These are phyloP conservation scores for Sugiyamaella marilandica DNA, from an alignment of 805 yeast species.

Conservation along the genomic window DNA sequence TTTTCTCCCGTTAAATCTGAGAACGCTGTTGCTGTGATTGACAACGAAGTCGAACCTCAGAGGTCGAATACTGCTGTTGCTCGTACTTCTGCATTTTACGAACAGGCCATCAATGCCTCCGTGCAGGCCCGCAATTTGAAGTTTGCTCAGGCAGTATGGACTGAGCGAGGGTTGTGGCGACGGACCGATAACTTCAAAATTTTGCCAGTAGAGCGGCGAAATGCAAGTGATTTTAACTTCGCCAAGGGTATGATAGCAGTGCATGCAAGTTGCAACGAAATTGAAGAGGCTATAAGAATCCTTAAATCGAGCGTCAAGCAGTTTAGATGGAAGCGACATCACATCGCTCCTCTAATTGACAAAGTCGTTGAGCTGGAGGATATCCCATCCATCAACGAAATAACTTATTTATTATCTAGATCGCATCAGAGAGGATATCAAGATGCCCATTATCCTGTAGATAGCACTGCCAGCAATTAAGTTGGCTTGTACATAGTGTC, in stretches of 20 bases:
- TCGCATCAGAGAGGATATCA: background rate
- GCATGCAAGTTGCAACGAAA: slow-evolving; percentile 49
- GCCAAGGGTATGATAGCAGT: slow-evolving; percentile 66
- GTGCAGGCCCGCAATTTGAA: slow-evolving; percentile 47
- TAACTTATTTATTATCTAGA: slow-evolving; percentile 4
- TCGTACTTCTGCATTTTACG: slow-evolving; percentile 50
- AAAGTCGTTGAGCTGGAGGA: slow-evolving; percentile 45
- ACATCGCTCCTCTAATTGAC: slow-evolving; percentile 33
- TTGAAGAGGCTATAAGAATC: slow-evolving; percentile 66
- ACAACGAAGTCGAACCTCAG: slow-evolving; percentile 1
- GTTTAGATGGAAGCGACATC: slow-evolving; percentile 59
- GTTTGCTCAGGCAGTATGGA: slow-evolving; percentile 67
- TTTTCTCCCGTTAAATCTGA: slow-evolving; percentile 29
- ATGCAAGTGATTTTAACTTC: slow-evolving; percentile 56
- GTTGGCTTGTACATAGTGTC: background rate
- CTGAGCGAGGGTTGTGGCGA: slow-evolving; percentile 71
- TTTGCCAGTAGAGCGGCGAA: slow-evolving; percentile 36
- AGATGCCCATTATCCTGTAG: slow-evolving; percentile 1
- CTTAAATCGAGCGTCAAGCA: slow-evolving; percentile 61
- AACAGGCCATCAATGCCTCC: slow-evolving; percentile 63
- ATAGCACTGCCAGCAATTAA: background rate
- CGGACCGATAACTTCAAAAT: slow-evolving; percentile 47
- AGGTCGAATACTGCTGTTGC: slow-evolving; percentile 25
- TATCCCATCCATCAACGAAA: slow-evolving; percentile 18
- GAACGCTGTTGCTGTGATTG: slow-evolving; percentile 22